Percentiles rank a stretch among this genome's conserved stretches.
Evolutionary conservation across 202 grass and related monocot genomes (phyloP).

Genomic region (Panicum hallii): DNA sequence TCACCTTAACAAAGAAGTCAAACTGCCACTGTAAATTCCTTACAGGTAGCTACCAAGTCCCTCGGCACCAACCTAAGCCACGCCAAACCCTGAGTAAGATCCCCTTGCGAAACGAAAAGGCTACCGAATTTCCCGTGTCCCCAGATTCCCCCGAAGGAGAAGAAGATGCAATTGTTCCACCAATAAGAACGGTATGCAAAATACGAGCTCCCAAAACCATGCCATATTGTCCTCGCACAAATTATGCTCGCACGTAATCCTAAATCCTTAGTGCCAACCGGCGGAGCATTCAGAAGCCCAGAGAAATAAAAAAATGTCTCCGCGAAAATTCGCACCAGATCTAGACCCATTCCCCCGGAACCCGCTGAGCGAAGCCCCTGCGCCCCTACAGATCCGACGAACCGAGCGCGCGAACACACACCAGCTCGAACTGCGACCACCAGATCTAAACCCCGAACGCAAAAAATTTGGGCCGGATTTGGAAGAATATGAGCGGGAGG

Average conservation of each 20-base stretch:
- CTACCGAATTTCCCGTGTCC: neutral
- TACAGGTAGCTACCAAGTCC: neutral
- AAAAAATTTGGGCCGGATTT: neutral
- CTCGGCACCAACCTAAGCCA: neutral
- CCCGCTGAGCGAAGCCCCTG: neutral
- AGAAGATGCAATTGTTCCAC: neutral
- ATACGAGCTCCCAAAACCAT: neutral
- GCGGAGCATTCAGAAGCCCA: neutral
- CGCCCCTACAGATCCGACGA: slow-evolving; percentile 12
- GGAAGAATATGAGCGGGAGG: neutral
- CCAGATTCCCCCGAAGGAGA: neutral
- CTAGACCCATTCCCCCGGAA: neutral
- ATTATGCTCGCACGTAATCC: neutral
- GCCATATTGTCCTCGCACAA: no score
- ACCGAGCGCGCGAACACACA: neutral
- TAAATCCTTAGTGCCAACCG: neutral
- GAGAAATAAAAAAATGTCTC: neutral
- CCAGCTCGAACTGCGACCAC: neutral
- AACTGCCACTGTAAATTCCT: neutral
- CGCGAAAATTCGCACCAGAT: neutral
- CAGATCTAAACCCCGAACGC: neutral
- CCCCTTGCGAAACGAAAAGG: neutral
- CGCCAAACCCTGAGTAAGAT: neutral
- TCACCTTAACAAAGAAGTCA: neutral
- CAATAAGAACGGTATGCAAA: neutral